Evolutionary conservation across 1,284 basidiomycete species (phyloP), one percentile per base, ranked within the genome.

Genomic region (Austroboletus niveus): DNA sequence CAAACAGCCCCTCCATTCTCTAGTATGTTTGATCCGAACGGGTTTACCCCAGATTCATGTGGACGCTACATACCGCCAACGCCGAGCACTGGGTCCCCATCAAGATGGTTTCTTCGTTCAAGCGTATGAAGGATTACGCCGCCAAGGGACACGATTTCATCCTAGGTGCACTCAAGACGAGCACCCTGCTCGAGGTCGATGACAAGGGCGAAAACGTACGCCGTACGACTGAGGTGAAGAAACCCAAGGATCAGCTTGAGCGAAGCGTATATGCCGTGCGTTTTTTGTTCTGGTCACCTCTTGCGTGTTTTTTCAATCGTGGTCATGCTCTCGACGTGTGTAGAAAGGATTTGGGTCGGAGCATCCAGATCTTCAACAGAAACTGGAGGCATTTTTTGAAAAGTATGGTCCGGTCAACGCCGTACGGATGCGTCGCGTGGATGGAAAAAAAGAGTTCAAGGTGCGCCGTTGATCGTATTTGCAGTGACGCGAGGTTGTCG

Each of bases 261-360:
- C 73, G 92, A 53, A 92, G 87, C 60, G 77, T 90, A 32, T 95
- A 95, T 68, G 92, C 89, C 40, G 90, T 93, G 63, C 62, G 89
- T 82, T 12, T 2, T 32, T 32, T 6, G 31, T 12, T 32, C 11
- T 32, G 3, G 35, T 24, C 3, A 24, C 22, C 3, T 24, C 36
- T 39, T 22, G 8, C 2, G 4, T 39, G 17, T 6, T 39, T 39
- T 20, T 2, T 39, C 8, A 8, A 5, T 22, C 6, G 40, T 29
- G 4, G 24, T 42, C 38, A 22, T 41, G n/a, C 30, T 22, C 45
- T 58, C 41, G 9, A 48, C 43, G 51, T 8, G 12, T 22, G 48
- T 47, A 94, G 92, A 97, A 98, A 87, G 93, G 93, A 2, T 96
- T 97, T 62, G 86, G 85, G 0, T 82, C 86, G 30, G 91, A 94